Evolutionary conservation across 2,329 filamentous ascomycete species (phyloP), one percentile per base, ranked within the genome.

Genomic region (Claviceps spartinae): DNA sequence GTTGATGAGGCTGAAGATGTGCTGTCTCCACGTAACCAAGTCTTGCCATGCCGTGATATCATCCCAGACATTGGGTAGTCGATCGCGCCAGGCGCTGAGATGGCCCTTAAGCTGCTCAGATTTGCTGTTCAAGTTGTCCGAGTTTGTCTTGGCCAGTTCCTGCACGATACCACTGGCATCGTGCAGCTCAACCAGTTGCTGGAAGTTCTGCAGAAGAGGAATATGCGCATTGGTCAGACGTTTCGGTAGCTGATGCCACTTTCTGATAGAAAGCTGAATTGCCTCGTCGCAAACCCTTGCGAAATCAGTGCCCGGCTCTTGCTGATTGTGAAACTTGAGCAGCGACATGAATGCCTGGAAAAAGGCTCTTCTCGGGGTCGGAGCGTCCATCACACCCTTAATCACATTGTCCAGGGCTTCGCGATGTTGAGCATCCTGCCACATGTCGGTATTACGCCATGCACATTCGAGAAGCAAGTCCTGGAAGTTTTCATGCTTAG

Each of bases 1-100:
- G 65, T 99, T 98, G 70, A 99, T 97, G 24, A 98, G 78, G 53
- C 89, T 86, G 72, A 99, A 99, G 55, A 99, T 96, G 67, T 99
- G 93, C 65, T 98, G 94, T 59, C 93, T 83, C 93, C 93, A 99
- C 1, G 93, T 98, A n/a, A 99, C 93, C 42, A 99, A 74, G 64
- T 98, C 94, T 67, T 98, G 93, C 93, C 93, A 99, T 41, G 93
- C 88, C 57, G 94, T 95, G 67, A 99, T 98, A 66, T 99, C 93
- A 65, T 99, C 93, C 93, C 93, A 99, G 3, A 95, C 86, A 63
- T 99, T 99, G 1, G 93, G 93, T 50, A 98, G 72, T 48, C 93
- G 81, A 65, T 99, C 93, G 53, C 93, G 83, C 93, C 93, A 99
- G 7, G 91, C 93, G 51, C 88, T 88, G 5, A 98, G 78, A 3